Evolutionary conservation across 2,329 filamentous ascomycete species (phyloP), one percentile per base, ranked within the genome.

Genomic region (Fusarium siculi): DNA sequence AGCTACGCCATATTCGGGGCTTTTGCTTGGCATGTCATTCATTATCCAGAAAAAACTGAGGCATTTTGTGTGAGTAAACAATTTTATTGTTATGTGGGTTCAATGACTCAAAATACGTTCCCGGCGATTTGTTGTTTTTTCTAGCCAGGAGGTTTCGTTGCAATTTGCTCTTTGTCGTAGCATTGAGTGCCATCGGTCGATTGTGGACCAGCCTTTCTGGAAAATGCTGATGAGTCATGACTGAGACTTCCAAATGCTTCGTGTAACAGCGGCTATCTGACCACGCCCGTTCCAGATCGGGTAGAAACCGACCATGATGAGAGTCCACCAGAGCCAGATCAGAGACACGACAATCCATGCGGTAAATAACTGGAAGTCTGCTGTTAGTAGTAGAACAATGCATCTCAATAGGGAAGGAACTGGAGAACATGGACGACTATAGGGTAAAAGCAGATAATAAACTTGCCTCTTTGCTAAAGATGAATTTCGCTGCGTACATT

Each of bases 271-370:
- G 23, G 42, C 42, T 57, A 57, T 57, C 55, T 57, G 55, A 16
- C 15, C 19, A 16, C 32, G 55, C 1, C 42, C 32, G 42, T 49
- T 46, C 55, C 55, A 57, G 19, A 57, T 49, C 18, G 55, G 55
- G 42, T 57, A 57, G 19, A 57, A 49, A 9, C 55, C 40, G 16
- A 49, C 42, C 32, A 34, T 25, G 23, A 49, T 9, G 34, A 57
- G 55, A 19, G 42, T 57, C 55, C 42, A 57, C 55, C 55, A 57
- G 19, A 57, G 55, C 40, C 55, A 57, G 9, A 57, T 57, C 19
- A 57, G 37, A 49, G 55, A 57, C 40, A 57, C 32, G 1, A 37
- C 19, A 36, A 34, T 57, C 55, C 32, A 57, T 3, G 42, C 42
- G 1, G 32, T 37, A 4, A 49, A 37, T 1, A 49, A 23, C 49